phyloP scores from a whole-genome alignment of 2,329 filamentous ascomycete species.

The Blastomyces parvus region DNA sequence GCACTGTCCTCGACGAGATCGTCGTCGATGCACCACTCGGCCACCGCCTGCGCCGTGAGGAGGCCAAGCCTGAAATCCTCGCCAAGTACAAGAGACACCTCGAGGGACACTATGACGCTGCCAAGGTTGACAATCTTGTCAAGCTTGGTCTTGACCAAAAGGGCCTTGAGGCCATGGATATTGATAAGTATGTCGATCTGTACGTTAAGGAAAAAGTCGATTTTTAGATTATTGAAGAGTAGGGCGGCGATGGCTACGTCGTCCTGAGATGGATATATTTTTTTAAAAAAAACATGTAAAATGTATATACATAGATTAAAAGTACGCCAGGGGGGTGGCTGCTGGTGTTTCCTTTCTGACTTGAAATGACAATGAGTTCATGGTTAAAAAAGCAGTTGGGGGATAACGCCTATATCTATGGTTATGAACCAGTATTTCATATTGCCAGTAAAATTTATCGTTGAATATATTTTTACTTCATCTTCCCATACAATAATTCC shows the following conservation, averaged over 20 bases:
- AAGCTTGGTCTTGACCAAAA: conserved; percentile 65
- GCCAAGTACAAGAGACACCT: conserved; percentile 93
- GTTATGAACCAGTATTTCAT: neutral
- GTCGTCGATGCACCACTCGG: conserved; percentile 90
- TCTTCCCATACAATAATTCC: neutral
- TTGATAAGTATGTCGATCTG: conserved; percentile 90
- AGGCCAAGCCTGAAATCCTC: conserved; percentile 95
- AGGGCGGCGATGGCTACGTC: neutral
- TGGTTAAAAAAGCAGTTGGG: neutral
- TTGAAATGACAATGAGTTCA: neutral
- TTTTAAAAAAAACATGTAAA: neutral
- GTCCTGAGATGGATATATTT: neutral
- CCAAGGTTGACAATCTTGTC: conserved; percentile 71
- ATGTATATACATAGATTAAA: conserved; percentile 1
- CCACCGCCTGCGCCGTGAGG: conserved; percentile 80
- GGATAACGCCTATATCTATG: neutral
- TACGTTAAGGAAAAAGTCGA: conserved; percentile 52
- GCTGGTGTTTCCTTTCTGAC: neutral
- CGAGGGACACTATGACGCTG: conserved; percentile 66
- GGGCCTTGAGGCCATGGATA: conserved; percentile 67
- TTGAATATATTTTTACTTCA: neutral
- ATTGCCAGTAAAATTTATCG: neutral
- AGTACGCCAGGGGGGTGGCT: neutral
- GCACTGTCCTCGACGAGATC: conserved; percentile 81
- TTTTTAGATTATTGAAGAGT: conserved; percentile 18